A percentile compares a stretch with the other conserved stretches of the same genome.
Conservation (phyloP, 352 stramenopile genomes). For the Globisporangium cylindrosporum region DNA sequence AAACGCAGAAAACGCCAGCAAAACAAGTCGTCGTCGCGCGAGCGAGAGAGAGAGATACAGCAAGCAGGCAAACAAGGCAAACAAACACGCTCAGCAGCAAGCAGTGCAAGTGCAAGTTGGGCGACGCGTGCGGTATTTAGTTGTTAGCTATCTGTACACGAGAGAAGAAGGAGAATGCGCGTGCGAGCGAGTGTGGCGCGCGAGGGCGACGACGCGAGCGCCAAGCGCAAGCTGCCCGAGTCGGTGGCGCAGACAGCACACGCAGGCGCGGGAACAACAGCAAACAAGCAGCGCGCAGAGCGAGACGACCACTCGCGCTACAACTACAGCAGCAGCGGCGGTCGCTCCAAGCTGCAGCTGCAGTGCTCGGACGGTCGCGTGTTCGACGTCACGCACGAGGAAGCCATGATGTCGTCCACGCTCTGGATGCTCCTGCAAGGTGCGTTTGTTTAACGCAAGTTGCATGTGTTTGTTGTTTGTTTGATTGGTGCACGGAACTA, state of each 20-base stretch:
- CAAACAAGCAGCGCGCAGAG: neutral
- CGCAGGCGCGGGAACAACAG: neutral
- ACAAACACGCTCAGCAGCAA: neutral
- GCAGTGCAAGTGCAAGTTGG: neutral
- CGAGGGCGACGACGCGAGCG: constrained; percentile 12
- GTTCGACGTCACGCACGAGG: constrained; percentile 77
- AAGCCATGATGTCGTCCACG: constrained; percentile 86
- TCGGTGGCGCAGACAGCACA: neutral
- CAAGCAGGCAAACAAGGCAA: neutral
- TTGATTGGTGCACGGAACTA: neutral
- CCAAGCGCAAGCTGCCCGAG: constrained; percentile 15
- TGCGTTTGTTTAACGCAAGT: constrained; percentile 10
- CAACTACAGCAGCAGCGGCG: constrained; percentile 13
- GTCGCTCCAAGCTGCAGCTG: constrained; percentile 65
- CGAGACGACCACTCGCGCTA: constrained; percentile 14
- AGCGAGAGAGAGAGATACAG: neutral
- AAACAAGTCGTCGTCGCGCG: constrained; percentile 4
- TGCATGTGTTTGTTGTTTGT: neutral
- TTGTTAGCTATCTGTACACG: neutral
- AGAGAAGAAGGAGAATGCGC: constrained; percentile 10
- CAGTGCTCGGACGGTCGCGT: constrained; percentile 65
- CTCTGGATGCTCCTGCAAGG: constrained; percentile 79
- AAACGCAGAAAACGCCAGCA: constrained; percentile 6
- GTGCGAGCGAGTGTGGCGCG: constrained; percentile 7
- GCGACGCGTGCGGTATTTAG: neutral